phyloP scores from a whole-genome alignment of 495 filamentous ascomycete genomes.

The Neurospora sp. region DNA sequence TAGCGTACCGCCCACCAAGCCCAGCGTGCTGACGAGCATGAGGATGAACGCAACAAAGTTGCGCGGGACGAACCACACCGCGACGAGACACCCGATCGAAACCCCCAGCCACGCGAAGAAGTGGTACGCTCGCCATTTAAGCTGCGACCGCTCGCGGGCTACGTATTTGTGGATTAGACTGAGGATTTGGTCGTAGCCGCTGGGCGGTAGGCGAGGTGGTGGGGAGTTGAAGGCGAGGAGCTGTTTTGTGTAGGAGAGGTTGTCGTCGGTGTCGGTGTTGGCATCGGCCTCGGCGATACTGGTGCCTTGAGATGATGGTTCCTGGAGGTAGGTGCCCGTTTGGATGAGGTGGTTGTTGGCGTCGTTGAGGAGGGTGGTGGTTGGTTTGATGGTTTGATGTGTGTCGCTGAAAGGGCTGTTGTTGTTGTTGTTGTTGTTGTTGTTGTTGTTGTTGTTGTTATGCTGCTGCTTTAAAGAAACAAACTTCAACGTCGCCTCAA shows the following conservation, averaged over 20 bases:
- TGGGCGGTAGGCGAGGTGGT: constrained; percentile 14
- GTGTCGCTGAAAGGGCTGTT: background rate
- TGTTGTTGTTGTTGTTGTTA: background rate
- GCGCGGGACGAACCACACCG: constrained; percentile 71
- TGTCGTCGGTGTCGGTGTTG: constrained; percentile 13
- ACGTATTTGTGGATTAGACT: constrained; percentile 55
- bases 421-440: background rate
- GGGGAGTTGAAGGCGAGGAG: constrained; percentile 5
- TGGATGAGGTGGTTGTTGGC: constrained; percentile 8
- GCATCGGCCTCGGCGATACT: constrained; percentile 14
- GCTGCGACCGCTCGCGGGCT: constrained; percentile 57
- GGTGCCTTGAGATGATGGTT: constrained; percentile 6
- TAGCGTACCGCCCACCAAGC: constrained; percentile 62
- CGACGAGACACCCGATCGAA: constrained; percentile 61
- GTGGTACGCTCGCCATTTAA: constrained; percentile 57
- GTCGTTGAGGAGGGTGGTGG: constrained; percentile 6
- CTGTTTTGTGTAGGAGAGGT: constrained; percentile 19
- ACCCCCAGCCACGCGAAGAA: constrained; percentile 57
- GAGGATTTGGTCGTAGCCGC: constrained; percentile 65
- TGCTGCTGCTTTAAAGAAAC: constrained; percentile 10
- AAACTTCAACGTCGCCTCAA: constrained; percentile 56
- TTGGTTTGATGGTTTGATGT: background rate
- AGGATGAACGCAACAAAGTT: constrained; percentile 74
- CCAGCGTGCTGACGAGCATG: constrained; percentile 64
- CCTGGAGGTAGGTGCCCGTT: constrained; percentile 28